Percentiles rank a stretch among this genome's conserved stretches.
Conservation (phyloP, 371 early-diverging fungal species). For the Haplosporangium sp. region DNA sequence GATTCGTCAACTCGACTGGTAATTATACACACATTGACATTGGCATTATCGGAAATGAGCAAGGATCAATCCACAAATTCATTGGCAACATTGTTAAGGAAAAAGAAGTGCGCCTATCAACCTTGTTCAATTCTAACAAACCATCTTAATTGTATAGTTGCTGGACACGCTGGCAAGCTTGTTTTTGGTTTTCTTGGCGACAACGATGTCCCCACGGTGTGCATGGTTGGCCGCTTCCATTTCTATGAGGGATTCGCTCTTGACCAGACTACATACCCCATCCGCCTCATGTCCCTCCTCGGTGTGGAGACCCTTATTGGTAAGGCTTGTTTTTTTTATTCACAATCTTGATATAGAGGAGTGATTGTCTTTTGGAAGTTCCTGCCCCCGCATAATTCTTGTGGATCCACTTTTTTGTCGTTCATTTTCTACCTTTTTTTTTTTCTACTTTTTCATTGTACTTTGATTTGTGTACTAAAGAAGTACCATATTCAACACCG, state of each 20-base stretch:
- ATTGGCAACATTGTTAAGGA: not conserved
- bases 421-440: slow-evolving; percentile 2
- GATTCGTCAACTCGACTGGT: slow-evolving; percentile 90
- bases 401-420: slow-evolving; percentile 30
- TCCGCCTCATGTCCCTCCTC: slow-evolving; percentile 88
- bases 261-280: slow-evolving; percentile 85
- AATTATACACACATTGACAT: slow-evolving; percentile 18
- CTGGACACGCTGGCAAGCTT: slow-evolving; percentile 92
- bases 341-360: not conserved
- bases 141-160: slow-evolving; percentile 60
- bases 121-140: not conserved
- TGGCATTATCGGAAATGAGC: not conserved
- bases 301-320: slow-evolving; percentile 82
- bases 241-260: slow-evolving; percentile 88
- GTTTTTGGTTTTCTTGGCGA: slow-evolving; percentile 89
- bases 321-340: slow-evolving; percentile 29
- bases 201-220: slow-evolving; percentile 73
- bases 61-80: not conserved
- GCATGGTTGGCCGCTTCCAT: slow-evolving; percentile 92
- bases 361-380: not conserved
- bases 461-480: not conserved
- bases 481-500: not conserved
- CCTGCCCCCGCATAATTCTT: not conserved
- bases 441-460: not conserved
- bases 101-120: no score